phyloP scores from a whole-genome alignment of 2,329 filamentous ascomycete species.

The Clarireedia hainanense region DNA sequence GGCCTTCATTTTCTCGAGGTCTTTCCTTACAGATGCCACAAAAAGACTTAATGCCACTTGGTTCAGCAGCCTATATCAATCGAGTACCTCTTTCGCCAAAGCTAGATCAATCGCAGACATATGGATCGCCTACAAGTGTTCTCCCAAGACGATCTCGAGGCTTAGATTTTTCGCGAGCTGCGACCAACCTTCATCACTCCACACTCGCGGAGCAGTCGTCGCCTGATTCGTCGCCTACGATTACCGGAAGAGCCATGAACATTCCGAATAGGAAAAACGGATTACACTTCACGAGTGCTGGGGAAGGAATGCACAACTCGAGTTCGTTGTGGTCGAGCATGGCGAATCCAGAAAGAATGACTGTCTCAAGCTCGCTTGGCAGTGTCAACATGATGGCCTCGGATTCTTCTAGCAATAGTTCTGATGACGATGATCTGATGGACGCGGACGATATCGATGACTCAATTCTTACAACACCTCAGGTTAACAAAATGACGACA shows the following conservation, averaged over 20 bases:
- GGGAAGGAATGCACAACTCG: conserved; percentile 59
- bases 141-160: conserved; percentile 83
- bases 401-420: conserved; percentile 67
- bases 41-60: conserved; percentile 36
- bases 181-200: conserved; percentile 91
- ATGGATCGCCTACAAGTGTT: conserved; percentile 80
- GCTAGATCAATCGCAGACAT: conserved; percentile 75
- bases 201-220: conserved; percentile 83
- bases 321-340: conserved; percentile 62
- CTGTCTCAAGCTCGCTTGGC: conserved; percentile 62
- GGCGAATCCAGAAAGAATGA: conserved; percentile 59
- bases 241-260: conserved; percentile 62
- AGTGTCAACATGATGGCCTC: conserved; percentile 58
- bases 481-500: conserved; percentile 54
- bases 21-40: conserved; percentile 65
- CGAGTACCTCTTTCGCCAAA: conserved; percentile 73
- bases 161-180: conserved; percentile 86
- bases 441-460: conserved; percentile 70
- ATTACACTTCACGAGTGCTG: conserved; percentile 38
- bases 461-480: conserved; percentile 74
- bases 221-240: conserved; percentile 83
- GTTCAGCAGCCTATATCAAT: conserved; percentile 42
- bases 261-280: conserved; percentile 46
- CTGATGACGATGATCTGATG: conserved; percentile 61
- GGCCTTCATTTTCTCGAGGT: conserved; percentile 56